Evolutionary conservation across 108 stramenopile genomes (phyloP).

Genomic region (Cyclotella choctawhatcheeana): DNA sequence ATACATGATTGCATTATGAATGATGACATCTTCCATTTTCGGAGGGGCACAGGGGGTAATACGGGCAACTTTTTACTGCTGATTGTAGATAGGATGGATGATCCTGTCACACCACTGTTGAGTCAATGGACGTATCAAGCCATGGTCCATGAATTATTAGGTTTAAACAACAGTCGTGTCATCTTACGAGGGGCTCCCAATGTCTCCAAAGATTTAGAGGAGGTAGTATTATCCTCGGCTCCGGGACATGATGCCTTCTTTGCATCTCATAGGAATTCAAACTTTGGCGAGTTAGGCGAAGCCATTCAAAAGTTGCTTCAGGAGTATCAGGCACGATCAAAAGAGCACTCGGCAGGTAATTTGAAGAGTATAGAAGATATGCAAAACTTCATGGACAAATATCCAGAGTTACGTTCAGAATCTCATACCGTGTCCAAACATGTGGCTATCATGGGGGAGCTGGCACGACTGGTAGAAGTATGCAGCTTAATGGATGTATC

Average conservation of each 20-base stretch:
- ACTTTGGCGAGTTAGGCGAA: slow-evolving; percentile 97
- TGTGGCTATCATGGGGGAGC: slow-evolving; percentile 97
- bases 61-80: slow-evolving; percentile 69
- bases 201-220: slow-evolving; percentile 93
- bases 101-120: slow-evolving; percentile 98
- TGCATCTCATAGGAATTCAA: slow-evolving; percentile 87
- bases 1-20: slow-evolving; percentile 74
- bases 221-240: slow-evolving; percentile 93
- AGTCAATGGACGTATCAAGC: slow-evolving; percentile 99
- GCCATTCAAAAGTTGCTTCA: slow-evolving; percentile 93
- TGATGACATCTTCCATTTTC: slow-evolving; percentile 96
- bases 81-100: slow-evolving; percentile 96
- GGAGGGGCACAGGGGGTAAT: slow-evolving; percentile 47
- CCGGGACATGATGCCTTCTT: slow-evolving; percentile 93
- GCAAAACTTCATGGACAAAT: slow-evolving; percentile 98
- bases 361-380: slow-evolving; percentile 96
- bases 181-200: slow-evolving; percentile 94
- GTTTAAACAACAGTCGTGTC: slow-evolving; percentile 96
- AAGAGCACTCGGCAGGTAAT: slow-evolving; percentile 76
- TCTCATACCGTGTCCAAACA: slow-evolving; percentile 94
- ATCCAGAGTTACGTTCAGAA: slow-evolving; percentile 90
- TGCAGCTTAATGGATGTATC: slow-evolving; percentile 97
- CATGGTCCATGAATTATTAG: slow-evolving; percentile 99
- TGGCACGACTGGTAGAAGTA: slow-evolving; percentile 92
- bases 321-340: slow-evolving; percentile 93